Evolutionary conservation across 306 rosid species (phyloP).

Genomic region (Argentina anserina): DNA sequence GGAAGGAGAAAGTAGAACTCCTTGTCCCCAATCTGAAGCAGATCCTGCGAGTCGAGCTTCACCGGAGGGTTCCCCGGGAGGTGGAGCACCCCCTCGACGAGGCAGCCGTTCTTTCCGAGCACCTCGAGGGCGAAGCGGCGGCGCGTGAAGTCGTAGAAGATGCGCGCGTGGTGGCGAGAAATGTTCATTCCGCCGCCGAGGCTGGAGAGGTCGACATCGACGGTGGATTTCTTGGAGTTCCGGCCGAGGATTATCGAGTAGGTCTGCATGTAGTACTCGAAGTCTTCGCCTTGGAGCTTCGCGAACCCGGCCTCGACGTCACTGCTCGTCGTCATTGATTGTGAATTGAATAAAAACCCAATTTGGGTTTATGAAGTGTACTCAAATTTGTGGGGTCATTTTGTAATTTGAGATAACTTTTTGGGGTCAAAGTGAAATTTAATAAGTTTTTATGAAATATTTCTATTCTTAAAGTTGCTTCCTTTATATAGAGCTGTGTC

Average conservation of each 20-base stretch:
- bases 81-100: slow-evolving; percentile 95
- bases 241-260: slow-evolving; percentile 95
- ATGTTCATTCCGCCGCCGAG: slow-evolving; percentile 99
- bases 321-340: slow-evolving; percentile 42
- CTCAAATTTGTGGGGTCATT: not conserved
- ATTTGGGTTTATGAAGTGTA: not conserved
- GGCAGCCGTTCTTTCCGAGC: slow-evolving; percentile 90
- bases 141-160: slow-evolving; percentile 92
- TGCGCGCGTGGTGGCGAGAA: slow-evolving; percentile 96
- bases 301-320: slow-evolving; percentile 99
- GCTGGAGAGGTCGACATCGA: slow-evolving; percentile 94
- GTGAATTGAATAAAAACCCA: not conserved
- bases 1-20: slow-evolving; percentile 89
- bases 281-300: slow-evolving; percentile 94
- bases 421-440: not conserved
- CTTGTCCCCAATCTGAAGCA: slow-evolving; percentile 95
- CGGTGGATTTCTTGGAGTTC: slow-evolving; percentile 91
- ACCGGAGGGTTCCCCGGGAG: slow-evolving; percentile 89
- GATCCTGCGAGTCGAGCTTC: slow-evolving; percentile 92
- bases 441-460: too few relatives aligned
- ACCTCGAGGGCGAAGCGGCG: slow-evolving; percentile 97
- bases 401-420: not conserved
- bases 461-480: not conserved
- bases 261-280: slow-evolving; percentile 99
- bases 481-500: not conserved